Evolutionary conservation across 805 yeast species (phyloP).

Genomic region (Candida nemodendra): DNA sequence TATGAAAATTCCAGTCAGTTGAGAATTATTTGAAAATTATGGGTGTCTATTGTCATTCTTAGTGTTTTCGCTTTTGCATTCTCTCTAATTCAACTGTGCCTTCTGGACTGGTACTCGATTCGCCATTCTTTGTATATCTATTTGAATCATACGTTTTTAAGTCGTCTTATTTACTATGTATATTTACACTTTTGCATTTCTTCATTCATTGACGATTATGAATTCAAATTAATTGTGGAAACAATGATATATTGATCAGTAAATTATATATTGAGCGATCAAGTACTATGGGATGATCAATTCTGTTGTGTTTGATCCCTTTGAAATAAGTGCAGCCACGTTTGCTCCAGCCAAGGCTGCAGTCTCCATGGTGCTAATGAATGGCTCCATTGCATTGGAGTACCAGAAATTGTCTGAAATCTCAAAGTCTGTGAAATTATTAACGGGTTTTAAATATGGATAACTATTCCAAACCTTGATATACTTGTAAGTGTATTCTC

Average conservation of each 20-base stretch:
- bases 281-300: conserved; percentile 24
- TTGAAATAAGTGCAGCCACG: conserved; percentile 43
- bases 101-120: no score
- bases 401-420: conserved; percentile 35
- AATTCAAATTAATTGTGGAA: no score
- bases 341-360: conserved; percentile 48
- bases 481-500: conserved; percentile 25
- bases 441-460: conserved; percentile 37
- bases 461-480: conserved; percentile 44
- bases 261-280: conserved; percentile 3
- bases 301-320: conserved; percentile 27
- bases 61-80: no score
- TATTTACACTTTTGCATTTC: not conserved
- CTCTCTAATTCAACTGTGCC: no score
- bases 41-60: no score
- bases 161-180: not conserved
- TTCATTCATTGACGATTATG: no score
- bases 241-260: no score
- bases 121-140: not conserved
- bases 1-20: conserved; percentile 2
- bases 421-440: conserved; percentile 21
- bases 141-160: not conserved
- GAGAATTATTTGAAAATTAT: no score
- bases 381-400: conserved; percentile 44
- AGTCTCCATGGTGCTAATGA: conserved; percentile 54